These are phyloP conservation scores for Jasminum sambac DNA, from an alignment of 257 asterid genomes.

Conservation along the genomic window DNA sequence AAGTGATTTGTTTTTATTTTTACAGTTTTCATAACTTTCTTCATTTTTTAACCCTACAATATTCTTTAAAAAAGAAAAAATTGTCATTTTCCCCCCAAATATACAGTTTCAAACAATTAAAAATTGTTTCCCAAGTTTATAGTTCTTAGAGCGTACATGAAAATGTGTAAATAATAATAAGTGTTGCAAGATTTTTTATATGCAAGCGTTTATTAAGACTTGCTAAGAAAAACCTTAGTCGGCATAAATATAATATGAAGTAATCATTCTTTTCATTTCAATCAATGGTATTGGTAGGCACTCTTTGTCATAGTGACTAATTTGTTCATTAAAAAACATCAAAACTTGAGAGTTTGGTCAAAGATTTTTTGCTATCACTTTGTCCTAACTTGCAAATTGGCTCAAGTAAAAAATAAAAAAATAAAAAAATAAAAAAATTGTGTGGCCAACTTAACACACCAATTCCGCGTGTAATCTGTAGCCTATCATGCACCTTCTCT, in stretches of 20 bases:
- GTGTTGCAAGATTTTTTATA: no score
- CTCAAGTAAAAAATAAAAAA: not conserved
- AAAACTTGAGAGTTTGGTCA: not conserved
- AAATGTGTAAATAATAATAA: no score
- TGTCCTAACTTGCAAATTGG: slow-evolving; percentile 9
- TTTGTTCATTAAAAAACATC: not conserved
- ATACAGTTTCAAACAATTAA: no score
- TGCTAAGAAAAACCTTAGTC: not conserved
- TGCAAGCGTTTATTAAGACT: no score
- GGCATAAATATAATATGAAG: not conserved
- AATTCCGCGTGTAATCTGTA: not conserved
- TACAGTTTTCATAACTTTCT: no score
- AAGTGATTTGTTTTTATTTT: no score
- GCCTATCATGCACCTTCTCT: slow-evolving; percentile 13
- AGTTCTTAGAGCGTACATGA: no score
- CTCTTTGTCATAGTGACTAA: not conserved
- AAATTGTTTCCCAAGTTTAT: no score
- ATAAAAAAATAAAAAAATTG: not conserved
- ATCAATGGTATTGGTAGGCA: not conserved
- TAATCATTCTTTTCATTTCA: not conserved
- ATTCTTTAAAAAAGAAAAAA: no score
- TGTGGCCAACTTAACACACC: not conserved
- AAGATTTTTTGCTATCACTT: slow-evolving; percentile 18
- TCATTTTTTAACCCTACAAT: no score
- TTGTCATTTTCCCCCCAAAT: no score